These are phyloP conservation scores for Thalia dealbata DNA, from an alignment of 176 grass and related monocot species.

Conservation along the genomic window DNA sequence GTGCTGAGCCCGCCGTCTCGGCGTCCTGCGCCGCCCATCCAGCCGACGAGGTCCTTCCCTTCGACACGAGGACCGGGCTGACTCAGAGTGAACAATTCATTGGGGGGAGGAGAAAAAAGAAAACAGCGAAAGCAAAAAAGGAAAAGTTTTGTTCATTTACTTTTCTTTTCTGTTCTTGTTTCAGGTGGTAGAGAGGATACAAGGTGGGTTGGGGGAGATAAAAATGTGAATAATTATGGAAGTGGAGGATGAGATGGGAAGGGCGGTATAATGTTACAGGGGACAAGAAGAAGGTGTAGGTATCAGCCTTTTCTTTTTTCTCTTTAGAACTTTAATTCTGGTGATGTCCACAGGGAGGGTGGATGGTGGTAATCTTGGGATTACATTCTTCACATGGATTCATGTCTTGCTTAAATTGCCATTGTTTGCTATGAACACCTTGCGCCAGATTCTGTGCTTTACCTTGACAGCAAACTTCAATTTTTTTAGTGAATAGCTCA, in stretches of 20 bases:
- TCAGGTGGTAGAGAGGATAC: not conserved
- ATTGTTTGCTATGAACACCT: too few species aligned
- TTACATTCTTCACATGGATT: conserved; percentile 20
- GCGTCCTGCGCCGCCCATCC: conserved; percentile 34
- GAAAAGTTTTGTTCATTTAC: not conserved
- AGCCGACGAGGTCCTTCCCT: conserved; percentile 66
- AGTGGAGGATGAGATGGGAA: too few species aligned
- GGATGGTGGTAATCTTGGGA: conserved; percentile 3
- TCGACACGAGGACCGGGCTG: not conserved
- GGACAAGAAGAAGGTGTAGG: not conserved
- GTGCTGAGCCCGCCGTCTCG: conserved; percentile 35
- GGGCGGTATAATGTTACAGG: not conserved
- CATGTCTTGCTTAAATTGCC: too few species aligned
- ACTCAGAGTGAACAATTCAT: not conserved
- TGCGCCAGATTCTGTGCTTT: too few species aligned
- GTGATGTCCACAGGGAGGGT: conserved; percentile 5
- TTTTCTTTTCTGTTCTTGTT: not conserved
- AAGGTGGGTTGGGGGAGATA: not conserved
- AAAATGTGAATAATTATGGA: too few species aligned
- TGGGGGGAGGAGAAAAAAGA: not conserved
- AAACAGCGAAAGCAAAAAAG: not conserved
- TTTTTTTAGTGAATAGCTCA: too few species aligned
- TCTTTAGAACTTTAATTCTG: not conserved
- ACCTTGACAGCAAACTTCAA: too few species aligned
- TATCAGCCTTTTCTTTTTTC: not conserved